Conservation (phyloP, 176 grass and related monocot genomes). For the Juncus effusus region DNA sequence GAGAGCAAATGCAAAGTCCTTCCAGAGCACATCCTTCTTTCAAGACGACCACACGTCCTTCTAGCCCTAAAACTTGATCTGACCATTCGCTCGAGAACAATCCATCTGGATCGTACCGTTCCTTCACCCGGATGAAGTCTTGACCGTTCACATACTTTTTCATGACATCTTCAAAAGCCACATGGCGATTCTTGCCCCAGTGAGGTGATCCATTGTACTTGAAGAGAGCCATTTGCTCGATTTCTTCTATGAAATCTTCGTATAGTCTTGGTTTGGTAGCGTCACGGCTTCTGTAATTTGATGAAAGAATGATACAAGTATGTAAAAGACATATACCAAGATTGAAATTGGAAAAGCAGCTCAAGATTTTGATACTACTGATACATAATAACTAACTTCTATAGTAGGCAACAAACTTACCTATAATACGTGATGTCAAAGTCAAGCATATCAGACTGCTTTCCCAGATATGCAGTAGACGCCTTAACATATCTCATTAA, state of each 20-base stretch:
- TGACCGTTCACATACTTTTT: not conserved
- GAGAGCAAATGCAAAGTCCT: conserved; percentile 50
- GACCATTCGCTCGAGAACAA: conserved; percentile 42
- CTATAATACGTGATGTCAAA: conserved; percentile 82
- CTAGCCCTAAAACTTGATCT: conserved; percentile 35
- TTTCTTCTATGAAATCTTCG: conserved; percentile 33
- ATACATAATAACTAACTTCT: not conserved
- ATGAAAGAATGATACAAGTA: not conserved
- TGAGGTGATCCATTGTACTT: conserved; percentile 26
- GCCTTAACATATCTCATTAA: conserved; percentile 61
- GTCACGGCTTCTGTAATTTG: conserved; percentile 9
- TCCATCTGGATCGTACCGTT: conserved; percentile 32
- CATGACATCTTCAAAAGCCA: conserved; percentile 28
- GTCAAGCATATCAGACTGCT: conserved; percentile 50
- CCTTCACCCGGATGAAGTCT: conserved; percentile 18
- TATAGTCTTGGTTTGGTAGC: conserved; percentile 18
- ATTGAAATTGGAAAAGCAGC: not conserved
- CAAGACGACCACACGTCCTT: conserved; percentile 17
- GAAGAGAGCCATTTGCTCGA: conserved; percentile 31
- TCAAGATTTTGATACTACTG: not conserved
- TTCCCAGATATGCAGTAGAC: conserved; percentile 58
- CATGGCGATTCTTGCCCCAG: conserved; percentile 27
- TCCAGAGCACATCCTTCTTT: conserved; percentile 47
- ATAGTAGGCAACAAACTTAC: not conserved
- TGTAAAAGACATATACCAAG: not conserved